Percentiles rank a stretch among this genome's conserved stretches.
Conservation (phyloP, 305 asterid species). For the Galium porrigens region DNA sequence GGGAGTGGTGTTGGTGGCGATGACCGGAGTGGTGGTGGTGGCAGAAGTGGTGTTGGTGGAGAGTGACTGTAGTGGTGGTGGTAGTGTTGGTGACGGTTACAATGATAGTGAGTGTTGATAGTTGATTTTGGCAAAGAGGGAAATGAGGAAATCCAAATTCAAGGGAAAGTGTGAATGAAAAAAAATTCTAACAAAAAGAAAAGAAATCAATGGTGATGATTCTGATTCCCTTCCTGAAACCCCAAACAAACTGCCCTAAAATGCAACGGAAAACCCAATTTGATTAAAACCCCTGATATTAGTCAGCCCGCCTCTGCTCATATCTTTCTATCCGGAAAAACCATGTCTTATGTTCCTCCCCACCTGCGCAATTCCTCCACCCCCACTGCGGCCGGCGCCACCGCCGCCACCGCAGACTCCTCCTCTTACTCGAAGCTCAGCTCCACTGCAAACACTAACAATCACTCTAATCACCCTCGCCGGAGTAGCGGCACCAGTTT, state of each 20-base stretch:
- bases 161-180: no score
- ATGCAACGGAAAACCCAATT: neutral
- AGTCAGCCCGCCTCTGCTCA: conserved; percentile 15
- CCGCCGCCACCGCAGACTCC: conserved; percentile 25
- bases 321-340: conserved; percentile 22
- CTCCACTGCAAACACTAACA: conserved; percentile 17
- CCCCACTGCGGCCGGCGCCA: conserved; percentile 22
- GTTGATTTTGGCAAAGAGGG: no score
- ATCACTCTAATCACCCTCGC: conserved; percentile 17
- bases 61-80: no score
- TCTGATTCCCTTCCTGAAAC: no score
- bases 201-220: no score
- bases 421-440: conserved; percentile 39
- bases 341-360: conserved; percentile 88
- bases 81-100: no score
- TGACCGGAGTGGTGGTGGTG: no score
- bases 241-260: neutral
- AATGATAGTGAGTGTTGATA: no score
- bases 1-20: no score
- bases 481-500: conserved; percentile 37
- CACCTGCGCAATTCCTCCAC: conserved; percentile 57
- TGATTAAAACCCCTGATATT: neutral
- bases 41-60: no score
- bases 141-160: no score
- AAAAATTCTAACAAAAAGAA: no score